Percentiles rank a stretch among this genome's conserved stretches.
These are phyloP conservation scores for Ambrosiella xylebori DNA, from an alignment of 2,329 filamentous ascomycete species.

Conservation along the genomic window DNA sequence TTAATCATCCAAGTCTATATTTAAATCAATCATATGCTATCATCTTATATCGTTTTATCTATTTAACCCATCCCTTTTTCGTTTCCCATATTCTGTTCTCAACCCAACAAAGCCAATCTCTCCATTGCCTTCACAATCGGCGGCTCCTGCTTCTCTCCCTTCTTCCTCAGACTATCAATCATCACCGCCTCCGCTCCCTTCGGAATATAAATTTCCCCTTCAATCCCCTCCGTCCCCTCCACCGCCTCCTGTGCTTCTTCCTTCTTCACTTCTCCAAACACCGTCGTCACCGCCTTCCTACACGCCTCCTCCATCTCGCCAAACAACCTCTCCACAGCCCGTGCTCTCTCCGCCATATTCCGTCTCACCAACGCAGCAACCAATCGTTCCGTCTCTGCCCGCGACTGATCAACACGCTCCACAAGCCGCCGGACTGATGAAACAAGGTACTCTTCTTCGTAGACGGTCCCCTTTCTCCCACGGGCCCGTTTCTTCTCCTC, in stretches of 20 bases:
- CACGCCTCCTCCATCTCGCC: slow-evolving; percentile 59
- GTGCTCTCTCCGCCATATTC: slow-evolving; percentile 73
- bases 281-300: slow-evolving; percentile 46
- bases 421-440: slow-evolving; percentile 71
- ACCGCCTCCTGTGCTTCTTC: slow-evolving; percentile 13
- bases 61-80: not conserved
- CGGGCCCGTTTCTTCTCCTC: slow-evolving; percentile 91
- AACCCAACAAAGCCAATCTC: slow-evolving; percentile 29
- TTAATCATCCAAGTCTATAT: not conserved
- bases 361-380: slow-evolving; percentile 62
- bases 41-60: not conserved
- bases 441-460: slow-evolving; percentile 93
- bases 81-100: not conserved
- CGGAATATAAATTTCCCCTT: slow-evolving; percentile 19
- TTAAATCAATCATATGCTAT: not conserved
- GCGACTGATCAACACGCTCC: slow-evolving; percentile 58
- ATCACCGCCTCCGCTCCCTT: slow-evolving; percentile 36
- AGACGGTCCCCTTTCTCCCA: slow-evolving; percentile 91
- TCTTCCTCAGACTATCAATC: slow-evolving; percentile 31
- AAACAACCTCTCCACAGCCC: slow-evolving; percentile 57
- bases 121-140: slow-evolving; percentile 32
- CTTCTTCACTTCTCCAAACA: slow-evolving; percentile 32
- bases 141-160: slow-evolving; percentile 28
- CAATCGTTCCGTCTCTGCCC: slow-evolving; percentile 55
- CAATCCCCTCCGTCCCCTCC: not conserved